phyloP scores from a whole-genome alignment of 1,139 yeast genomes.

The Blastobotrys apis region DNA sequence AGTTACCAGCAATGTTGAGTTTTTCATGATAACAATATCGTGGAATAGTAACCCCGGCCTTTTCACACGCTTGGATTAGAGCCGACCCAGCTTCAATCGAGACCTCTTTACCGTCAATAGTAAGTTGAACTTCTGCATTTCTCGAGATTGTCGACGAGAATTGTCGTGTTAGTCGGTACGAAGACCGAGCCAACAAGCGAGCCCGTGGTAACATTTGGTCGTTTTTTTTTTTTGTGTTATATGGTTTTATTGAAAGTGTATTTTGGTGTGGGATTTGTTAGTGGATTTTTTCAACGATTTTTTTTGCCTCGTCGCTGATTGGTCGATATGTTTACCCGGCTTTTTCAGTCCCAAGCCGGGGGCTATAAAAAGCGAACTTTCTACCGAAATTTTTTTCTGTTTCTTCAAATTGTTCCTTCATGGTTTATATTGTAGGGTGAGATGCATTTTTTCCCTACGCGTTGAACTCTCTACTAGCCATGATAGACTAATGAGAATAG shows the following conservation, averaged over 20 bases:
- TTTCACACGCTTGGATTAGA: constrained; percentile 86
- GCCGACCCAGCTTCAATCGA: constrained; percentile 83
- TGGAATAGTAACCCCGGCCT: constrained; percentile 84
- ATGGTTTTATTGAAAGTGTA: neutral
- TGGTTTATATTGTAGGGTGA: constrained; percentile 31
- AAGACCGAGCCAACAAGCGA: constrained; percentile 15
- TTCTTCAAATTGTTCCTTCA: constrained; percentile 28
- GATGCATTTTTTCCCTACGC: constrained; percentile 16
- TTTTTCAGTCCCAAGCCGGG: too few species aligned
- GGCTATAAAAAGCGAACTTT: constrained; percentile 6
- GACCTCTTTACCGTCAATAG: constrained; percentile 74
- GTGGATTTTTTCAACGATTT: neutral
- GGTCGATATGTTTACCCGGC: neutral
- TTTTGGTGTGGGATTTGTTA: neutral
- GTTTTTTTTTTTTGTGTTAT: neutral
- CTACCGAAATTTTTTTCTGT: constrained; percentile 1
- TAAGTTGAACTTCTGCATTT: constrained; percentile 62
- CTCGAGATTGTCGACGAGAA: constrained; percentile 31
- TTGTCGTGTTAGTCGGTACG: constrained; percentile 20
- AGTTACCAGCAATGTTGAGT: constrained; percentile 89
- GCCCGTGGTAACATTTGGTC: constrained; percentile 22
- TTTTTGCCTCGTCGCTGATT: constrained; percentile 2
- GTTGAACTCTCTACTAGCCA: constrained; percentile 26
- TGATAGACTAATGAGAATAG: constrained; percentile 24
- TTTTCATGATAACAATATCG: constrained; percentile 91